Evolutionary conservation across 2,329 filamentous ascomycete species (phyloP), one percentile per base, ranked within the genome.

Genomic region (Myriangium duriaei): DNA sequence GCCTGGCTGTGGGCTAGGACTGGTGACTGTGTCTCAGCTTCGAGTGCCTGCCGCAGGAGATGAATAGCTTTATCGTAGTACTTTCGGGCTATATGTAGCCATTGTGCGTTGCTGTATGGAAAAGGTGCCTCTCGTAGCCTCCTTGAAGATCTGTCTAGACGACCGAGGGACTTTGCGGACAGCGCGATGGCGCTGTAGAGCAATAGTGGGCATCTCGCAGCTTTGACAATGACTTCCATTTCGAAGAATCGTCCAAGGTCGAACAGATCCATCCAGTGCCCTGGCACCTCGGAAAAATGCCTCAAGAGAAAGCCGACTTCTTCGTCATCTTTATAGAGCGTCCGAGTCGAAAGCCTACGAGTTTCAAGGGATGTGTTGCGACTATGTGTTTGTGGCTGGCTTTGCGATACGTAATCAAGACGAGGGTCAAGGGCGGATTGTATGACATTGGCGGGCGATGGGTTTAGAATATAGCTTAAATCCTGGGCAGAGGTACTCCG

Each of bases 201-300:
- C 24, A 69, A 56, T 32, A 69, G 51, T 12, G 65, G 62, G 32
- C 68, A 68, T 5, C 60, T 60, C 5, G 56, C 55, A 10, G 74
- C 70, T 45, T 70, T 65, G 2, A 76, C 64, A 1, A 73, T 73
- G 14, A 78, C 69, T 42, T 71, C 67, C 10, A 67, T 71, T 9
- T 71, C 67, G 41, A 78, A 79, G 52, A 76, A 78, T 11, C 65
- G 66, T 4, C 65, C 68, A 10, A 72, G 56, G 45, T 72, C 68
- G 48, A 68, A 71, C n/a, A 71, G 52, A 45, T 71, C 68, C 68
- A 71, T 72, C 61, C 73, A 76, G 47, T 68, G 63, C 2, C 72
- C 72, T 11, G 71, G 66, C 1, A 66, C 65, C 55, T 76, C 71
- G 3, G 70, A 69, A 51, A 73, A 77, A 52, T 74, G 70, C 16